Conservation (phyloP, 495 filamentous ascomycete species). For the Talaromyces adpressus region DNA sequence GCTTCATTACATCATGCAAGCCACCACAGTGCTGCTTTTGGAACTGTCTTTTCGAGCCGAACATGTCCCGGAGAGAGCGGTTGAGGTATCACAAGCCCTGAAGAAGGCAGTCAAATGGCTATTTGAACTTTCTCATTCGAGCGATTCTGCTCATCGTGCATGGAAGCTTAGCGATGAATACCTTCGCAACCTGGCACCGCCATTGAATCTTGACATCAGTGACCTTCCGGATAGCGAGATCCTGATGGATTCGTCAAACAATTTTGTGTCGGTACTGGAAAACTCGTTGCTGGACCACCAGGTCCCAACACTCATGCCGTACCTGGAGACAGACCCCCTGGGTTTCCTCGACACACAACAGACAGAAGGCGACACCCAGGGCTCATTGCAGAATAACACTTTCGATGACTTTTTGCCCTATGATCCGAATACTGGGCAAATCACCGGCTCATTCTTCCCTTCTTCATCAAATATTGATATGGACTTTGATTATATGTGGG, state of each 20-base stretch:
- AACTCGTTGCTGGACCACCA: conserved; percentile 24
- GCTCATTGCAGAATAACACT: conserved; percentile 7
- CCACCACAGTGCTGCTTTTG: conserved; percentile 49
- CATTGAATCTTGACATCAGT: conserved; percentile 20
- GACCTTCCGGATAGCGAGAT: conserved; percentile 22
- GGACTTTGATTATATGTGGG: conserved; percentile 28
- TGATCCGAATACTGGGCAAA: conserved; percentile 32
- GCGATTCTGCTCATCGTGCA: conserved; percentile 39
- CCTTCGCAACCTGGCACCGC: conserved; percentile 36
- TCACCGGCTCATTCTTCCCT: conserved; percentile 37
- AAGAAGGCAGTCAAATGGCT: conserved; percentile 52
- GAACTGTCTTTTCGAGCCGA: conserved; percentile 48
- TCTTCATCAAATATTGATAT: conserved; percentile 22
- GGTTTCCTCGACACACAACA: conserved; percentile 7
- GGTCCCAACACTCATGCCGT: conserved; percentile 2
- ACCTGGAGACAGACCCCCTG: neutral
- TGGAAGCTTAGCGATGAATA: conserved; percentile 45
- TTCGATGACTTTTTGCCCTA: conserved; percentile 34
- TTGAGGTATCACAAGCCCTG: conserved; percentile 42
- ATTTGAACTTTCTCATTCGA: conserved; percentile 35
- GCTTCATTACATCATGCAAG: conserved; percentile 57
- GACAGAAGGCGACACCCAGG: neutral
- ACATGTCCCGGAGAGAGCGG: conserved; percentile 47
- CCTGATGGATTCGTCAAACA: conserved; percentile 7
- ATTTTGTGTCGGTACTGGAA: conserved; percentile 7